Evolutionary conservation across 371 early-diverging fungal species (phyloP), one percentile per base, ranked within the genome.

Genomic region (Apophysomyces ossiformis): DNA sequence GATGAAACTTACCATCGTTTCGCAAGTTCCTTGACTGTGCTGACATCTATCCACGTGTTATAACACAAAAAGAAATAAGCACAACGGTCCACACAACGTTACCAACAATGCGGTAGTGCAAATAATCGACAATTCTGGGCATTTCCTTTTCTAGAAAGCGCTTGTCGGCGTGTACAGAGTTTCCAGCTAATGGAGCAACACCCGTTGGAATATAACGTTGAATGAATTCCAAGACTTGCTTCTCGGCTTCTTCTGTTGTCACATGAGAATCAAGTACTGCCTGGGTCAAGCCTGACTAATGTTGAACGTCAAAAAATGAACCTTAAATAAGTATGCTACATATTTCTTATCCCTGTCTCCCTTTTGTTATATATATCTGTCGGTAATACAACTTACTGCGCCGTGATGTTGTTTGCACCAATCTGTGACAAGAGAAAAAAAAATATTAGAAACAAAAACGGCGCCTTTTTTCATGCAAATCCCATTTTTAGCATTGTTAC

Each of bases 361-460:
- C 32, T 26, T 26, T 3, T 26, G 8, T 60, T 5, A 39, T 4
- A 37, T 32, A 18, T 12, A 5, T 56, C 11, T 38, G 18, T 44
- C 32, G 63, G 21, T 18, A 59, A 47, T 7, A 32, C 15, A 58
- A 75, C 71, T 76, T 80, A 87, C 87, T 16, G 74, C 73, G 16
- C 94, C 93, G 73, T 97, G 98, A 66, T 96, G 95, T 50, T 89
- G 72, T 45, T 73, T 87, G 74, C 96, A 95, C 97, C 98, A 98
- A 37, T 91, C 94, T 83, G 69, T 32, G 32, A 18, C n/a, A 16
- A 56, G 7, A 18, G 11, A 13, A 41, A 41, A 41, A 41, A 41
- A 13, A 1, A 13, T 1, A 8, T 41, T 5, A 41, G 41, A 41
- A 11, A 11, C 41, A 13, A 11, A 13, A 8, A n/a, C n/a, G 11